Base-by-base conservation (phyloP, 768 basidiomycete species). In the Lactarius sp. region DNA sequence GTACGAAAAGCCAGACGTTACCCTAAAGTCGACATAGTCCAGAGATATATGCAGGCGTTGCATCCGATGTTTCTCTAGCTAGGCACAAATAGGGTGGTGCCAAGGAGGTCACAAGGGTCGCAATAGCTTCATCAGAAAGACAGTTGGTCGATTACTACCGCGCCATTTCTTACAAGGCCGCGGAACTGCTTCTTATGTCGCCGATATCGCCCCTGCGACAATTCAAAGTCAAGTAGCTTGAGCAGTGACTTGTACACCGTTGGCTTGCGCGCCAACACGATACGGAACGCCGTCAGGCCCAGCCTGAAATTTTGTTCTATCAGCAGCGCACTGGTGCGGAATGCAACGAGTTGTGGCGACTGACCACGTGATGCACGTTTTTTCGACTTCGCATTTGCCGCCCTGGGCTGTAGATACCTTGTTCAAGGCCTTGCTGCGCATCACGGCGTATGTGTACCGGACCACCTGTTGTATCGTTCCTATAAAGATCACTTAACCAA, bases 231-330 rank as follows among this genome's bases (percentile, higher is more conserved):
- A 12, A 91, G 76, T 57, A 73, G 72, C 62, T 73, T 78, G 61
- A 90, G 70, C 3, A 90, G 41, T 3, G 74, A 59, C 9, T 67
- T 59, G 69, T 88, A 87, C 13, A 73, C 73, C 34, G 81, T 75
- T 7, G 81, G 78, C 64, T 81, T 86, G 53, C 74, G 77, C 14
- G 77, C 78, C 4, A 94, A 72, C 56, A 92, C 79, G 10, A 81
- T 75, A 69, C 84, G 79, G 73, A 95, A 94, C 3, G 94, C 94
- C 64, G 87, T 86, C 52, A 80, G 80, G 47, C 92, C 90, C 27
- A 95, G 81, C 92, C 93, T 95, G 56, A 31, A 51, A 27, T 2
- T 47, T 37, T 49, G 22, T 49, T 33, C 42, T 10, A 55, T 61
- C n/a, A 56, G 37, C 37, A 22, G 10, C 27, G 27, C 27, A 58